Base-by-base conservation (phyloP, 2,329 filamentous ascomycete species). In the Aureobasidium sp. region DNA sequence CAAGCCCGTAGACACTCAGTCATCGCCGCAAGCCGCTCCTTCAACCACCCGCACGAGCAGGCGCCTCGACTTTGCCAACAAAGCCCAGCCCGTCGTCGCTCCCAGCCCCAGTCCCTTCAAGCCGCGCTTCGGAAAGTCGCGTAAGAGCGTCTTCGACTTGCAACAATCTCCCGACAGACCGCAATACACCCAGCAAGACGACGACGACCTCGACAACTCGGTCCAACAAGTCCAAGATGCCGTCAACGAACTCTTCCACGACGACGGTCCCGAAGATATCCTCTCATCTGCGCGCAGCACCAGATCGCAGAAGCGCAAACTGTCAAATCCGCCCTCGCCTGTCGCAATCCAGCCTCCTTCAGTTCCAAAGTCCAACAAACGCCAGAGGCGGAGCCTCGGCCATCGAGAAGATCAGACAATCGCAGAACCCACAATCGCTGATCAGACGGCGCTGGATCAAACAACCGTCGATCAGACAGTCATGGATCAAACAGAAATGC, bases 1-100 rank as follows among this genome's bases (percentile, higher is more conserved):
- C 59, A 81, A 79, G 34, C 82, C 79, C 48, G 76, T 77, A 20
- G 82, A 82, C 14, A 84, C 80, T 7, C 63, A 61, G 15, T 47
- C 59, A 20, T 52, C 52, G 5, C 60, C 51, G 2, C 41, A 34
- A 17, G 22, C 36, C n/a, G 36, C 31, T 6, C 60, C 45, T 17
- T 55, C 60, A 7, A 48, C 49, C 6, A 45, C 25, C 17, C 59
- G 59, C 29, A 55, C 60, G 8, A 73, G 71, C 62, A 67, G 72
- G 31, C 64, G 67, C 61, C 63, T 74, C 22, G 67, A 74, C 47
- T 74, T 75, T 62, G 66, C 65, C 20, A 64, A 64, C 27, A 68
- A 69, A 27, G 64, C 70, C 7, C 51, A 45, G 17, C 53, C 39
- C 11, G 20, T 5, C 12, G 44, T 49, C 34, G 47, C 27, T 11